Evolutionary conservation across 768 basidiomycete genomes (phyloP), one percentile per base, ranked within the genome.

Genomic region (Gloeophyllum trabeum): DNA sequence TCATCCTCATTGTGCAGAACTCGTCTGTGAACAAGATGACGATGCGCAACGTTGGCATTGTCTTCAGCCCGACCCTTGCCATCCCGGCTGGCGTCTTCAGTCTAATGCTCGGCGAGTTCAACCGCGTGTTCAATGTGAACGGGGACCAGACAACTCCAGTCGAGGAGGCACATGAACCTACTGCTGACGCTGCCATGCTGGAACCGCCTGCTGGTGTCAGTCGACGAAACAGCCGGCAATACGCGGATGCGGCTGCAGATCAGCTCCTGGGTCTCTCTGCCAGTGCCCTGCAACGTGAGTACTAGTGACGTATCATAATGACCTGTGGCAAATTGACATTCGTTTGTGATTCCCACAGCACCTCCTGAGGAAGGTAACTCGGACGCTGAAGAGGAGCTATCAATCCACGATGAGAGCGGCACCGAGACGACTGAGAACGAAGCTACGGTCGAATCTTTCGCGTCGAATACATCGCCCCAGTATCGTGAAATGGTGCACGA

Each of bases 61-160:
- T 98, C 19, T 97, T 98, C 64, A 93, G 91, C 49, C 96, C 96
- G 2, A 98, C 96, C 0, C 69, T 99, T 10, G 92, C 91, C 35
- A 96, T 99, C 51, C 94, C 94, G n/a, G 94, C 94, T 3, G 90
- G 90, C 5, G 87, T 97, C 34, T 93, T 98, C 62, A 91, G 88
- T 54, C 64, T 96, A 48, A 89, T 98, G 80, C 74, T 98, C 23
- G 81, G 79, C 43, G 89, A 96, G 57, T 97, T 93, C 64, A 89
- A 88, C 51, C 75, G 80, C 13, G 91, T 94, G 18, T 96, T 96
- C 69, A 91, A 90, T 52, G 88, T 90, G 40, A 79, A 75, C 48
- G 56, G 53, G 44, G 56, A 44, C n/a, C n/a, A n/a, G n/a, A n/a
- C n/a, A 32, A 57, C 63, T 24, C 63, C 59, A 19, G 66, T 61